These are phyloP conservation scores for Lactarius deliciosus DNA, from an alignment of 768 basidiomycete species.

Conservation along the genomic window DNA sequence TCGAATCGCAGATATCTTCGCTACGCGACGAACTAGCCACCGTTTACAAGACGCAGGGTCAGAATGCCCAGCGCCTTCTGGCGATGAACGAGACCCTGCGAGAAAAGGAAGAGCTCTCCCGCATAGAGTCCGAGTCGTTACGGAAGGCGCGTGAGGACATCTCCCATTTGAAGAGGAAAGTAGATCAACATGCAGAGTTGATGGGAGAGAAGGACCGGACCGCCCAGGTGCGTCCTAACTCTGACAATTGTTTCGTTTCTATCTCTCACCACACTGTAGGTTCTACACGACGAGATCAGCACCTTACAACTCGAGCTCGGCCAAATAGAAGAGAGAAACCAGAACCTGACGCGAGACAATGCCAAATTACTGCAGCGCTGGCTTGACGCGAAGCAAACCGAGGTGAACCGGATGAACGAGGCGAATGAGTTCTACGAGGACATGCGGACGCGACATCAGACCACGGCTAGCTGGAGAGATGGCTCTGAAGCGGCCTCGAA, in stretches of 20 bases:
- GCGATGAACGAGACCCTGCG: conserved; percentile 94
- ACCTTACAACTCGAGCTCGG: conserved; percentile 89
- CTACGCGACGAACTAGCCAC: conserved; percentile 90
- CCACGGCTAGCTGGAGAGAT: conserved; percentile 58
- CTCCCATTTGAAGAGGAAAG: conserved; percentile 64
- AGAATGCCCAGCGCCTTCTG: conserved; percentile 90
- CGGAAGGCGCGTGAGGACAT: conserved; percentile 78
- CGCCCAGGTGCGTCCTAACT: conserved; percentile 60
- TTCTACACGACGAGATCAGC: conserved; percentile 92
- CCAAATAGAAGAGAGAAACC: conserved; percentile 85
- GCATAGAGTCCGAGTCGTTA: conserved; percentile 78
- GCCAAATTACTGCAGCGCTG: conserved; percentile 93
- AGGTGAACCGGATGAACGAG: conserved; percentile 94
- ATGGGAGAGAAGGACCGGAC: conserved; percentile 89
- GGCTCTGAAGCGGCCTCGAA: conserved; percentile 34
- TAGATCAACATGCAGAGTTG: conserved; percentile 79
- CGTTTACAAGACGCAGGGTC: conserved; percentile 94
- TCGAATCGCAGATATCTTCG: conserved; percentile 91
- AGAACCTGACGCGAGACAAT: conserved; percentile 87
- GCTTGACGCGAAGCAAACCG: conserved; percentile 91
- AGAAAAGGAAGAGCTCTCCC: conserved; percentile 86
- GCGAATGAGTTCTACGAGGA: conserved; percentile 88
- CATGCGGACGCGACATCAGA: conserved; percentile 72
- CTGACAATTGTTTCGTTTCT: neutral
- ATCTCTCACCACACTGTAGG: conserved; percentile 44